A percentile compares a stretch with the other conserved stretches of the same genome.
These are phyloP conservation scores for Colletotrichum orbiculare DNA, from an alignment of 2,329 filamentous ascomycete species.

Conservation along the genomic window DNA sequence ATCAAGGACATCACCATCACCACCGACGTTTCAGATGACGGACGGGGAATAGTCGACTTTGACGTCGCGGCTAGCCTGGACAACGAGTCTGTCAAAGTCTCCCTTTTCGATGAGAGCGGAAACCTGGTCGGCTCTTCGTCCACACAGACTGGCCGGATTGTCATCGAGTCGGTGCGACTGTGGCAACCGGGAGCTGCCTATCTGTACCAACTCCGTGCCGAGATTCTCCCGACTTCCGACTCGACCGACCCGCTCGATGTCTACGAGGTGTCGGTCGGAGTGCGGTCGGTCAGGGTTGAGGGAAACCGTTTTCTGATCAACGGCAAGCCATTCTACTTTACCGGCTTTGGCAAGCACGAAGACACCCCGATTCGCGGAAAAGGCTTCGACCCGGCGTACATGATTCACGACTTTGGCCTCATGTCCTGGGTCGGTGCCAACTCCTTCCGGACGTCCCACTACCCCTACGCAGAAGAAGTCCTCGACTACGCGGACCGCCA, in stretches of 20 bases:
- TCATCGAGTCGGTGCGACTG: conserved; percentile 37
- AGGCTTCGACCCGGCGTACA: conserved; percentile 44
- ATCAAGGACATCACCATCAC: conserved; percentile 42
- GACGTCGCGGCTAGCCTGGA: conserved; percentile 21
- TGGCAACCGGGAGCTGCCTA: conserved; percentile 44
- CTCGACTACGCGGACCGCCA: conserved; percentile 44
- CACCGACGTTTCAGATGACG: conserved; percentile 36
- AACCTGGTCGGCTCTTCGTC: conserved; percentile 19
- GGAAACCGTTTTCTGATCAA: conserved; percentile 43
- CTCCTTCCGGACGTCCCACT: conserved; percentile 46
- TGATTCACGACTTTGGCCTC: conserved; percentile 46
- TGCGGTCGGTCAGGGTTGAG: conserved; percentile 39
- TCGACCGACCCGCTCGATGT: conserved; percentile 24
- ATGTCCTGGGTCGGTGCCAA: conserved; percentile 46
- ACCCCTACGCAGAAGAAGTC: conserved; percentile 45
- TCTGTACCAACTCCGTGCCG: conserved; percentile 41
- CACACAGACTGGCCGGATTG: conserved; percentile 32
- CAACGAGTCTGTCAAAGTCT: background rate
- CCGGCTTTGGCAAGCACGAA: conserved; percentile 45
- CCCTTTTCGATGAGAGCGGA: conserved; percentile 31
- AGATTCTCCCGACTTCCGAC: conserved; percentile 31
- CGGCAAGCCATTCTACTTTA: conserved; percentile 44
- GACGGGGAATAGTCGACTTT: conserved; percentile 28
- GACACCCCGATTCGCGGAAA: conserved; percentile 43
- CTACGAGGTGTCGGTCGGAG: conserved; percentile 40